Base-by-base conservation (phyloP, 2,329 filamentous ascomycete genomes). In the Annulohypoxylon truncatum region DNA sequence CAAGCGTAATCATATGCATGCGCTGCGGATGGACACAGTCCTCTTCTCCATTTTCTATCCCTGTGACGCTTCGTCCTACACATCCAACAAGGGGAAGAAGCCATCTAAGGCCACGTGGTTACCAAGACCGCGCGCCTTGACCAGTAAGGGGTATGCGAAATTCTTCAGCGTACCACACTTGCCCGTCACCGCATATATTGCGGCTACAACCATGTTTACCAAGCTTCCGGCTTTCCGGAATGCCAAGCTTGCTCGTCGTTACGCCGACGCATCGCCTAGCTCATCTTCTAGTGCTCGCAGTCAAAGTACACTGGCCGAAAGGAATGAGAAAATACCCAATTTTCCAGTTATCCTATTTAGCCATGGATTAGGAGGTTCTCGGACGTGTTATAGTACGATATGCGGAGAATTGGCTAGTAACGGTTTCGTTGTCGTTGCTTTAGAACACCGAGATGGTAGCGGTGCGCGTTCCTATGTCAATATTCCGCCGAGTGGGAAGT, bases 41-140 rank as follows among this genome's bases (percentile, higher is more conserved):
- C 80, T 91, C 3, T 85, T 91, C 77, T 85, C 85, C 0, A 76
- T 91, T n/a, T 91, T 88, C 75, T 91, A 91, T 73, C 89, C 89
- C 1, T 83, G 85, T 46, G 82, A 84, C 15, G 72, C 84, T 59
- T 81, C 79, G 6, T 77, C 75, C 13, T 73, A 69, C 64, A 52
- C 67, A 33, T 78, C 79, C 8, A 78, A 78, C 22, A 79, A 82
- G 1, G 72, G 76, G 28, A 79, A 79, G 35, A 79, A 80, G 38
- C 83, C 82, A 70, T 84, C 82, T 15, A 82, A 88, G 4, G 83
- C 87, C 55, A 85, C 87, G 5, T 91, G 88, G 89, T 81, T 91
- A 42, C 86, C 87, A 6, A 79, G 86, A 46, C 88, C 89, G 2
- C 79, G 88, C 35, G 60, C 83, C 1, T 79, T 83, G 33, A 85